Evolutionary conservation across 148 eudicot species (phyloP), one percentile per base, ranked within the genome.

Genomic region (Heliosperma pusillum): DNA sequence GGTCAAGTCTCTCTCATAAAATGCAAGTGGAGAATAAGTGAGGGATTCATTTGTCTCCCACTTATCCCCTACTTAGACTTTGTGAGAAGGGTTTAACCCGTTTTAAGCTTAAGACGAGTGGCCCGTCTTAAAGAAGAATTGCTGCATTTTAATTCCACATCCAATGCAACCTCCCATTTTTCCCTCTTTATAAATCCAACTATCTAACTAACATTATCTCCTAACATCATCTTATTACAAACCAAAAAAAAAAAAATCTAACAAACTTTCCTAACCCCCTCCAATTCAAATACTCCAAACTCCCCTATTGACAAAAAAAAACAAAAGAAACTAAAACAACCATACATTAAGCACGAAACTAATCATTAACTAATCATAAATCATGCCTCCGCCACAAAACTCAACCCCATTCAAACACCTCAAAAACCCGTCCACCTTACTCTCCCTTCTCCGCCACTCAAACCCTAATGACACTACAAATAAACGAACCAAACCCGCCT

Each of bases 381-480:
- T 24, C 4, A 30, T 69, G 30, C 60, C 53, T 19, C 72, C 75
- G 40, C 70, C 75, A 0, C 24, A 69, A 16, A 63, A 66, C 29
- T 77, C 66, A 63, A 83, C 69, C 21, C 83, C 77, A 77, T 81
- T 81, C 70, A 84, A 84, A 45, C 79, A 84, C 62, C 70, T 81
- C 17, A 78, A 84, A 45, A 76, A 76, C 62, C 87, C 84, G 17
- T 72, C 84, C 22, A 26, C 80, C 10, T 71, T 84, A 9, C 78
- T 84, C 60, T 79, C 82, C 9, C 76, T 84, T 2, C 82, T 84
- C 52, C 78, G 79, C 30, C 71, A 80, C 61, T n/a, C 74, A 12
- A 71, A 68, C 75, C 63, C 75, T 1, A 80, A 60, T 50, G 36
- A 50, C 59, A 29, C 55, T 33, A n/a, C 27, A 40, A 61, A 68